Percentiles rank a stretch among this genome's conserved stretches.
Conservation (phyloP, 225 moss, liverwort and hornwort genomes). For the Climacium dendroides region DNA sequence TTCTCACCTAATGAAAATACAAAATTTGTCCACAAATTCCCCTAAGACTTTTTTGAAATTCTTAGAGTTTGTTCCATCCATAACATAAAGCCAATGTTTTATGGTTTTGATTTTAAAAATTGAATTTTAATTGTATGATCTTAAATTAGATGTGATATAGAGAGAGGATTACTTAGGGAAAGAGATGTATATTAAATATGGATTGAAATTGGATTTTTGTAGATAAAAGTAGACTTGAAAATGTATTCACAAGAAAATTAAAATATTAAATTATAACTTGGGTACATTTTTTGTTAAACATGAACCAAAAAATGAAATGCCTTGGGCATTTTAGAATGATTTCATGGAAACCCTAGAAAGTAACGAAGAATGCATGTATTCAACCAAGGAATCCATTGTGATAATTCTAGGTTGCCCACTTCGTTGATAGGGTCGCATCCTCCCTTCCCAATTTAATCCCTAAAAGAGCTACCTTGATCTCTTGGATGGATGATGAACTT, state of each 20-base stretch:
- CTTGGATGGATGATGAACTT: background rate
- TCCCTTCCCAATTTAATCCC: background rate
- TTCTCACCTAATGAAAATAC: background rate
- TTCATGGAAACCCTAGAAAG: fast-evolving
- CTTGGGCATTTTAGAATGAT: background rate
- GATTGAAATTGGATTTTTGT: background rate
- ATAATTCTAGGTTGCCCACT: background rate
- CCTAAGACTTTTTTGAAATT: too few species aligned
- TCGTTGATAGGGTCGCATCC: fast-evolving
- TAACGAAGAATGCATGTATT: background rate
- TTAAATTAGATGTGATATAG: background rate
- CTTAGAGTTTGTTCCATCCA: too few species aligned
- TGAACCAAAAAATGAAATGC: background rate
- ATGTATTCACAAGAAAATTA: fast-evolving
- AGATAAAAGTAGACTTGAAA: background rate
- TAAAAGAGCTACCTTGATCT: background rate
- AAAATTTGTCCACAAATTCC: background rate
- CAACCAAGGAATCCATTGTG: background rate
- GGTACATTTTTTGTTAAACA: background rate
- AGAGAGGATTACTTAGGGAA: too few species aligned
- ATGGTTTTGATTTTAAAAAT: background rate
- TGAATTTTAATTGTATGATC: background rate
- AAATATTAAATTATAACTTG: background rate
- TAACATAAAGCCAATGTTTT: background rate
- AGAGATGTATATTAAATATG: background rate